Evolutionary conservation across 1,139 yeast genomes (phyloP).

Genomic region (Yamadazyma atlantica): DNA sequence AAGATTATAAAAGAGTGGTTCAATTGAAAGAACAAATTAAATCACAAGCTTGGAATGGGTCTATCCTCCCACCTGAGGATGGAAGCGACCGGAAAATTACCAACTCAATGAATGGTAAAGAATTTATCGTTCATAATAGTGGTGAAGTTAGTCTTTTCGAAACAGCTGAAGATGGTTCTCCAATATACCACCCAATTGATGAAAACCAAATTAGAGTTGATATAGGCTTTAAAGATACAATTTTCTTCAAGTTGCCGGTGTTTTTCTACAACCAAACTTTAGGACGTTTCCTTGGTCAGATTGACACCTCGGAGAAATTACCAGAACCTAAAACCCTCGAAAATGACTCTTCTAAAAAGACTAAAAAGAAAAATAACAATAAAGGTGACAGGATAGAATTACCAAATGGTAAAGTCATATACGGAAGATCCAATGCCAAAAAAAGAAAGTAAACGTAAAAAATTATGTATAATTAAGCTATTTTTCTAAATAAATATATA

Average conservation of each 20-base stretch:
- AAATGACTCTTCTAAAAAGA: slow-evolving; percentile 27
- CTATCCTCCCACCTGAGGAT: slow-evolving; percentile 45
- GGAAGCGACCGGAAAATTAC: slow-evolving; percentile 43
- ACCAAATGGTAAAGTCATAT: slow-evolving; percentile 62
- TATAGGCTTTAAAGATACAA: slow-evolving; percentile 55
- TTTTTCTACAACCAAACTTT: slow-evolving; percentile 45
- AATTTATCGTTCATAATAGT: slow-evolving; percentile 62
- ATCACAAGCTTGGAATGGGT: slow-evolving; percentile 61
- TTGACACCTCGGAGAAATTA: slow-evolving; percentile 19
- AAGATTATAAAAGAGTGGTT: slow-evolving; percentile 59
- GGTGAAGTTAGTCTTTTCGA: slow-evolving; percentile 71
- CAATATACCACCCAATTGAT: slow-evolving; percentile 26
- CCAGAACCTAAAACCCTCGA: slow-evolving; percentile 6
- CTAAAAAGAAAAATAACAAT: slow-evolving; percentile 31
- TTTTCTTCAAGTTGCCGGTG: slow-evolving; percentile 49
- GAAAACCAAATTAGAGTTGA: slow-evolving; percentile 38
- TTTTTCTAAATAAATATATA: slow-evolving; percentile 3
- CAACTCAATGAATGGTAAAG: slow-evolving; percentile 47
- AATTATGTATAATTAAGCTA: slow-evolving; percentile 1
- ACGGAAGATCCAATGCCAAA: slow-evolving; percentile 30
- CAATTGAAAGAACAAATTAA: slow-evolving; percentile 52
- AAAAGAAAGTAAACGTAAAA: slow-evolving; percentile 15
- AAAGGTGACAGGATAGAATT: slow-evolving; percentile 49
- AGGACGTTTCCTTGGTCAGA: slow-evolving; percentile 35
- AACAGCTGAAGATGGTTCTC: slow-evolving; percentile 42